Percentiles rank a stretch among this genome's conserved stretches.
phyloP scores from a whole-genome alignment of 1,139 yeast species.

The Pneumocystis wakefieldiae region DNA sequence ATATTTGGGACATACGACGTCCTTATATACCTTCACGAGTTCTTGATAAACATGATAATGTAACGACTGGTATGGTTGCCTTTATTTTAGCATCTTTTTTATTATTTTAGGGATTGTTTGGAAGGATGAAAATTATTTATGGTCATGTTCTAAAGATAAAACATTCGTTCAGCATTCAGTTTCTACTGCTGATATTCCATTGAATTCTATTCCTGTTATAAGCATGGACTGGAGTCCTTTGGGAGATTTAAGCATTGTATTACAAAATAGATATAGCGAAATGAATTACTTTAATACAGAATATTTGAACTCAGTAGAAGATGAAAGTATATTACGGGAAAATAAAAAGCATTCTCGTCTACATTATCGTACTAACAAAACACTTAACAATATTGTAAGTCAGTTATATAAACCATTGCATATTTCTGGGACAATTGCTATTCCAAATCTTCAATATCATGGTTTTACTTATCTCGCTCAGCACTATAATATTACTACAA shows the following conservation, averaged over 20 bases:
- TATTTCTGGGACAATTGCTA: conserved; percentile 3
- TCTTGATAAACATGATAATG: conserved; percentile 37
- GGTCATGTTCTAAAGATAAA: conserved; percentile 41
- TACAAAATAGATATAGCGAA: not conserved
- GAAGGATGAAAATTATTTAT: conserved; percentile 36
- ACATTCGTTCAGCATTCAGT: conserved; percentile 43
- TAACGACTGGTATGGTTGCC: conserved; percentile 33
- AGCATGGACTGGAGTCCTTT: conserved; percentile 45
- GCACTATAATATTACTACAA: conserved; percentile 17
- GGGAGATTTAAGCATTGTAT: not conserved
- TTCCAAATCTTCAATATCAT: not conserved
- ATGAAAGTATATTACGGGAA: not conserved
- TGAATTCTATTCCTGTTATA: conserved; percentile 39
- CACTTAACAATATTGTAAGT: not conserved
- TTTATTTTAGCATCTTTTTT: not conserved
- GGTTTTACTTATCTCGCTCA: conserved; percentile 6
- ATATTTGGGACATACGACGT: conserved; percentile 58
- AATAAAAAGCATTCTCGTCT: not conserved
- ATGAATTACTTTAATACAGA: not conserved
- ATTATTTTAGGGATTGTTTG: conserved; percentile 19
- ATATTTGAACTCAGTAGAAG: not conserved
- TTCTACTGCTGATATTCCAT: conserved; percentile 34
- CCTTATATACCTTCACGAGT: conserved; percentile 62
- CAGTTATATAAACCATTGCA: not conserved
- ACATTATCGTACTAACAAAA: not conserved